Evolutionary conservation across 768 basidiomycete genomes (phyloP).

Genomic region (Boletus pseudo-olivaceus): DNA sequence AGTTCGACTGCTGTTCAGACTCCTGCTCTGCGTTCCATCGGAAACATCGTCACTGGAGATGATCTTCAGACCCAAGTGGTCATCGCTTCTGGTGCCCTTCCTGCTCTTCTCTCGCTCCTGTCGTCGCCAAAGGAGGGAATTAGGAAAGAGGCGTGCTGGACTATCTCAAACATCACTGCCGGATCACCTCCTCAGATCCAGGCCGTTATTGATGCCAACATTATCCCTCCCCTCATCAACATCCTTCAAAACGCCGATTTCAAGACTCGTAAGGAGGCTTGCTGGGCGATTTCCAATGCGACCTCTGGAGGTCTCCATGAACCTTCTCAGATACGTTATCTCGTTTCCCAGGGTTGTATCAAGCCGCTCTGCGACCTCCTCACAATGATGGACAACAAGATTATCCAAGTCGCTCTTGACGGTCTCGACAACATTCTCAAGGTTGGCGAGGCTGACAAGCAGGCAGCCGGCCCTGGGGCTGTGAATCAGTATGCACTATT

Average conservation of each 20-base stretch:
- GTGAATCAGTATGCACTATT: constrained; percentile 91
- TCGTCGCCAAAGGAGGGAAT: constrained; percentile 99
- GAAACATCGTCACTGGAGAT: constrained; percentile 99
- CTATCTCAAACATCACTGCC: constrained; percentile 97
- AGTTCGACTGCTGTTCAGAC: constrained; percentile 95
- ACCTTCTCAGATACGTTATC: constrained; percentile 95
- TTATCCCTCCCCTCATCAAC: constrained; percentile 97
- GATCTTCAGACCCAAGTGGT: constrained; percentile 99
- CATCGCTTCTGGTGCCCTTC: constrained; percentile 95
- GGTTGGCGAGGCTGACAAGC: constrained; percentile 94
- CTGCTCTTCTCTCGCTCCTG: constrained; percentile 87
- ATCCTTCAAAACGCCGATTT: constrained; percentile 97
- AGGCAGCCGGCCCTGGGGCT: constrained; percentile 73
- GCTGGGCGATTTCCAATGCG: constrained; percentile 99
- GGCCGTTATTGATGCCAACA: constrained; percentile 95
- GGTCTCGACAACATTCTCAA: constrained; percentile 98
- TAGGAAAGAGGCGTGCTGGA: constrained; percentile 99
- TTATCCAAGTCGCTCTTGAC: constrained; percentile 96
- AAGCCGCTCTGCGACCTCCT: constrained; percentile 97
- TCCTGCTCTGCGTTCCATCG: constrained; percentile 95
- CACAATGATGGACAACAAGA: constrained; percentile 99
- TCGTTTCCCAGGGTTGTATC: constrained; percentile 96
- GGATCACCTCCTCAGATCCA: constrained; percentile 97
- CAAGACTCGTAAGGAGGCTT: constrained; percentile 99
- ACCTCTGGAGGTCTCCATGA: constrained; percentile 97